Conservation (phyloP, 2,329 filamentous ascomycete species). For the Aspergillus thermomutatus region DNA sequence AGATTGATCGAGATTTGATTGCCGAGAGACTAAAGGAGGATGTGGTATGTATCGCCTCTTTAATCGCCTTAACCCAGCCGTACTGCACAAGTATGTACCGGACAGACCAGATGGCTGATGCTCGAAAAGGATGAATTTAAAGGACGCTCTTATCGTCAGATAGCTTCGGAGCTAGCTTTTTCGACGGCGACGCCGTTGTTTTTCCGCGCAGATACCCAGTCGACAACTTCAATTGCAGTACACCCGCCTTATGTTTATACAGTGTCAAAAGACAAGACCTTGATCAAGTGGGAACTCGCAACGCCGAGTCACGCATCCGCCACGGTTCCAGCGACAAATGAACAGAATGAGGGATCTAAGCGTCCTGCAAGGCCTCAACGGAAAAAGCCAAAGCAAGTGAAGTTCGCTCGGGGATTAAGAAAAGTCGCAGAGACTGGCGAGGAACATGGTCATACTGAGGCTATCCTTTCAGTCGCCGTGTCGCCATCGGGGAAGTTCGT, state of each 20-base stretch:
- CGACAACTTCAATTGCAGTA: constrained; percentile 75
- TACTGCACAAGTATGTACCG: neutral
- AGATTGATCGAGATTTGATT: constrained; percentile 89
- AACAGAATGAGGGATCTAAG: constrained; percentile 61
- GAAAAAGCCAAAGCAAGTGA: constrained; percentile 44
- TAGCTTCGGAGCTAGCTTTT: constrained; percentile 72
- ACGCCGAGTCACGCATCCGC: constrained; percentile 30
- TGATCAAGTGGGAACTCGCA: constrained; percentile 87
- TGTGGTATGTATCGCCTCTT: constrained; percentile 51
- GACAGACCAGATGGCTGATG: constrained; percentile 11
- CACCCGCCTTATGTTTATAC: constrained; percentile 82
- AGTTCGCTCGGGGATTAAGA: constrained; percentile 48
- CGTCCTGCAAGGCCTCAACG: constrained; percentile 50
- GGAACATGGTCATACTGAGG: constrained; percentile 70
- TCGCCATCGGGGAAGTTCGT: constrained; percentile 88
- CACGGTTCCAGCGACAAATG: constrained; percentile 50
- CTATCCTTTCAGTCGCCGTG: constrained; percentile 79
- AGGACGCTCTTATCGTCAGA: constrained; percentile 78
- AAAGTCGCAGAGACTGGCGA: constrained; percentile 38
- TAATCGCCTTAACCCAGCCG: neutral
- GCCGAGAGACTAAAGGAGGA: constrained; percentile 88
- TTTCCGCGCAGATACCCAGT: constrained; percentile 74
- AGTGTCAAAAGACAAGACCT: constrained; percentile 74
- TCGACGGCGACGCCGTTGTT: constrained; percentile 63
- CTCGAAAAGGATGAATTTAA: constrained; percentile 69